Evolutionary conservation across 176 grass and related monocot genomes (phyloP), one percentile per base, ranked within the genome.

Genomic region (Pontederia paniculata): DNA sequence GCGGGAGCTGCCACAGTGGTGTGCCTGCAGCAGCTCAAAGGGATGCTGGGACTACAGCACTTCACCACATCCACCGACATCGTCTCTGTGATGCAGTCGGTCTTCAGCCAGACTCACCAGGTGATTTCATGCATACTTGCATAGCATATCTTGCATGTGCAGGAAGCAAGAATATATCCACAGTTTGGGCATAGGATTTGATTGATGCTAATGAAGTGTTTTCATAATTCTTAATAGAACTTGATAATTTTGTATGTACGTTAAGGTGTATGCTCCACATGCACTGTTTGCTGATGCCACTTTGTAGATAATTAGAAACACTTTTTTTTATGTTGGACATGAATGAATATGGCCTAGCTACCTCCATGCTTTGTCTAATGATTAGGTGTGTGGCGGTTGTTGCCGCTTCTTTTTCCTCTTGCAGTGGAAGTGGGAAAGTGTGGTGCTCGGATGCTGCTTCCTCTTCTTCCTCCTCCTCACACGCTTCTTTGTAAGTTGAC

Each of bases 21-120:
- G 58, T 62, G 42, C 17, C 58, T 62, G 9, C 58, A 62, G 42
- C 42, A 62, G 58, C 58, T 62, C 9, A 62, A 62, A 17, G 58
- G 58, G 41, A 62, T 62, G 58, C 41, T 62, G 8, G 58, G 58
- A 16, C 58, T 62, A 1, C 41, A 45, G 9, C 42, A 62, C 20
- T 62, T 62, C 58, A 62, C 58, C 42, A 45, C 14, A 0, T 9
- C 58, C 11, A 45, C 58, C 19, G 42, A 62, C 15, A 25, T 56
- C 19, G 18, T 56, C 8, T 56, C 54, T 56, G 54, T 56, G 14
- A 23, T 56, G 54, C 2, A 56, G 10, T 31, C 54, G 5, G 54
- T 56, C 19, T 56, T 56, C 54, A 23, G 19, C 23, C 54, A 56
- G 25, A 22, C 25, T 56, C 54, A 56, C 25, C 54, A 56, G 54